Percentiles rank a stretch among this genome's conserved stretches.
These are phyloP conservation scores for Mycogone perniciosa DNA, from an alignment of 2,329 filamentous ascomycete species.

Conservation along the genomic window DNA sequence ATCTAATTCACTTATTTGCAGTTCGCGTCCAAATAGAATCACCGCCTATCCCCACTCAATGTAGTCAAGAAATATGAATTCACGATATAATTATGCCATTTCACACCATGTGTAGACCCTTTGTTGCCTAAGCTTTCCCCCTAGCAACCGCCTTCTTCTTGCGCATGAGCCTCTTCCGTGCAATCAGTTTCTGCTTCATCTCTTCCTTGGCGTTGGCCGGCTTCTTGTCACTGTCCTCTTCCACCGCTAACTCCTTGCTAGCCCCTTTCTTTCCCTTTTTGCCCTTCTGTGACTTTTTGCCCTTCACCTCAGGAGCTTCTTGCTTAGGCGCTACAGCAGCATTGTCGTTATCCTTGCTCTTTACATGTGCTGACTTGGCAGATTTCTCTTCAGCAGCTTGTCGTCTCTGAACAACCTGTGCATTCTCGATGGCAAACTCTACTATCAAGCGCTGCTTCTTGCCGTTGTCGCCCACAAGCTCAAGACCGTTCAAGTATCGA, in stretches of 20 bases:
- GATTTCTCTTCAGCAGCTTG: slow-evolving; percentile 31
- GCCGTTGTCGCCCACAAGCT: slow-evolving; percentile 54
- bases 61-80: slow-evolving; percentile 1
- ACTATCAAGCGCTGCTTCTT: slow-evolving; percentile 87
- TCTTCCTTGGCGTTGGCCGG: slow-evolving; percentile 31
- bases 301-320: slow-evolving; percentile 18
- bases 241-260: slow-evolving; percentile 20
- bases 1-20: no score
- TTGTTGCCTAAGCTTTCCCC: slow-evolving; percentile 21
- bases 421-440: slow-evolving; percentile 97
- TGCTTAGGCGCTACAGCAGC: background rate
- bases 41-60: background rate
- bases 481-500: slow-evolving; percentile 81
- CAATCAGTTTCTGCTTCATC: slow-evolving; percentile 69
- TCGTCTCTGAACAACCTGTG: slow-evolving; percentile 82
- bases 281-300: slow-evolving; percentile 18
- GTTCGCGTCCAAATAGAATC: no score
- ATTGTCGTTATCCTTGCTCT: slow-evolving; percentile 10
- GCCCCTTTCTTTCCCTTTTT: slow-evolving; percentile 10
- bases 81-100: background rate
- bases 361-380: slow-evolving; percentile 22
- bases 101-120: background rate
- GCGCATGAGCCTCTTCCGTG: slow-evolving; percentile 73
- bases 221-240: slow-evolving; percentile 24
- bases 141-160: slow-evolving; percentile 53